Conservation (phyloP, 345 rosid genomes). For the Murraya koenigii region DNA sequence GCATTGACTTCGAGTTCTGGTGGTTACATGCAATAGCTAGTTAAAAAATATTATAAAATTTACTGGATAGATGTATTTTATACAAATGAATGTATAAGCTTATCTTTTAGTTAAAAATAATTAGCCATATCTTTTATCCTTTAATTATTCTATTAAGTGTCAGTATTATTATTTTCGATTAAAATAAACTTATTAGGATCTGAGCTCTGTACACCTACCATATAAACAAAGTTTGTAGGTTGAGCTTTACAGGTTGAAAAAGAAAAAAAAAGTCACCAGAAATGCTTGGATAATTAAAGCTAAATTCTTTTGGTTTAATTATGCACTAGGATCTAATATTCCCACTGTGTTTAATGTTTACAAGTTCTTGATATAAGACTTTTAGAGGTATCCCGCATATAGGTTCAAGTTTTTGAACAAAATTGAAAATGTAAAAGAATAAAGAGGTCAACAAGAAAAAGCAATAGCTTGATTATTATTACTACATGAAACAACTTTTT, state of each 20-base stretch:
- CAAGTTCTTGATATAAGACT: background rate
- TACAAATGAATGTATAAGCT: too few species aligned
- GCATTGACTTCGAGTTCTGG: conserved; percentile 19
- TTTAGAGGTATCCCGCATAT: background rate
- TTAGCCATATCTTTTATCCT: background rate
- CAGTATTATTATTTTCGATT: background rate
- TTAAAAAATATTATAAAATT: too few species aligned
- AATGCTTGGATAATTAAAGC: too few species aligned
- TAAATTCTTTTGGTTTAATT: too few species aligned
- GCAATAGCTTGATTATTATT: background rate
- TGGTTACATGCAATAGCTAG: background rate
- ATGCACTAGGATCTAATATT: too few species aligned
- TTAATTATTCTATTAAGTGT: background rate
- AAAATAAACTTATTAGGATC: background rate
- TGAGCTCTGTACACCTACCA: background rate
- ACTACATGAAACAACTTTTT: too few species aligned
- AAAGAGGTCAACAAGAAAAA: background rate
- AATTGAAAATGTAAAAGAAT: background rate
- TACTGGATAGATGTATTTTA: background rate
- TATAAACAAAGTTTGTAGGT: background rate
- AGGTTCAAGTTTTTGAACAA: background rate
- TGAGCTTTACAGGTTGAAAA: background rate
- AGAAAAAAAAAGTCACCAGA: too few species aligned
- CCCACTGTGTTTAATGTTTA: background rate
- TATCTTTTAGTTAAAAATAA: background rate